phyloP scores from a whole-genome alignment of 1,139 yeast genomes.

The Wickerhamiella infanticola region DNA sequence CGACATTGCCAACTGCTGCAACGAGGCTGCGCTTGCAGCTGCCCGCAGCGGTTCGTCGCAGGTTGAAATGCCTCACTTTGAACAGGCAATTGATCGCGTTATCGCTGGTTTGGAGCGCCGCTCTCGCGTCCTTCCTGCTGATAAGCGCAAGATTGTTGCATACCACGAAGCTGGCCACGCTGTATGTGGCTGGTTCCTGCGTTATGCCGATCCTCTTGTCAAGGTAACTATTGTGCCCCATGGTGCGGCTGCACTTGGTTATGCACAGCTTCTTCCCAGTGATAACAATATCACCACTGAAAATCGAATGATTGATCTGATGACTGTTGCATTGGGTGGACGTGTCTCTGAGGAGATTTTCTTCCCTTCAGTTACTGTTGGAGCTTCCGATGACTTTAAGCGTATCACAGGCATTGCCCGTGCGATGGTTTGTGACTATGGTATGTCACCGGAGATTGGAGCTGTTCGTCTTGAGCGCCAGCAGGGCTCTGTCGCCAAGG shows the following conservation, averaged over 20 bases:
- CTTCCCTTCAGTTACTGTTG: constrained; percentile 80
- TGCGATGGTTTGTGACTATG: constrained; percentile 79
- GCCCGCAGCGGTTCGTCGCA: constrained; percentile 61
- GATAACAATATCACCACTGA: constrained; percentile 72
- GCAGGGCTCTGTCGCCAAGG: constrained; percentile 50
- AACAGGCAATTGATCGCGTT: constrained; percentile 91
- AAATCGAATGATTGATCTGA: constrained; percentile 66
- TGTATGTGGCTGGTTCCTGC: constrained; percentile 88
- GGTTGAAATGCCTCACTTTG: constrained; percentile 69
- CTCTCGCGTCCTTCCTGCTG: constrained; percentile 66
- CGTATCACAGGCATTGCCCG: constrained; percentile 87
- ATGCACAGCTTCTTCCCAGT: constrained; percentile 92
- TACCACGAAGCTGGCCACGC: constrained; percentile 99
- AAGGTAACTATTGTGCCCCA: constrained; percentile 94
- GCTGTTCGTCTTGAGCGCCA: constrained; percentile 62
- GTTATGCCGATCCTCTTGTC: constrained; percentile 78
- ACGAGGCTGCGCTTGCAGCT: constrained; percentile 93
- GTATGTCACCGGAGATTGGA: constrained; percentile 82
- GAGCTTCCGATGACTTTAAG: constrained; percentile 92
- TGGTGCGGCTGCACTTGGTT: constrained; percentile 95
- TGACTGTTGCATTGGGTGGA: constrained; percentile 96
- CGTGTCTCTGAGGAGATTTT: constrained; percentile 89
- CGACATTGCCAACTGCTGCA: constrained; percentile 91
- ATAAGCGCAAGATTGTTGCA: constrained; percentile 81
- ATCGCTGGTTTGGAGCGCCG: constrained; percentile 93